Base-by-base conservation (phyloP, 1,139 yeast species). In the Arxiozyma bovina region DNA sequence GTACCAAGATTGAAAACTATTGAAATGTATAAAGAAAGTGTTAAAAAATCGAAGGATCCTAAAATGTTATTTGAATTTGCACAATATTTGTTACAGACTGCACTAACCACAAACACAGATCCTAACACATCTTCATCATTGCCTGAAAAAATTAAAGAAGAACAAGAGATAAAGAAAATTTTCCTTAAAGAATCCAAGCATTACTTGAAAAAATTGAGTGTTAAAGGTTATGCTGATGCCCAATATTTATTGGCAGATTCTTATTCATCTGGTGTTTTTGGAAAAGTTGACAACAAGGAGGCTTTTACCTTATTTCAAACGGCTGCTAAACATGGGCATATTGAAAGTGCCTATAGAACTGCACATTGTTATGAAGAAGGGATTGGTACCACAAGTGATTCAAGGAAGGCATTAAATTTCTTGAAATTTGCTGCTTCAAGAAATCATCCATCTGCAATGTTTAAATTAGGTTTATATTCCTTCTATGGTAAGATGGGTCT, bases 361-460 rank as follows among this genome's bases (percentile, higher is more conserved):
- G 89, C 97, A 0, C 80, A 87, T 57, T 91, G 97, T 70, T 87
- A 84, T 62, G 96, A 91, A 70, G 95, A 89, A 72, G 98, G 98
- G 7, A 75, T 91, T 71, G 99, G 99, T 6, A 87, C 94, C 7
- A 83, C 90, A 20, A 80, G 95, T 63, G 97, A 93, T 69, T 83
- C 96, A 0, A 78, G 96, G 55, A 85, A 89, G 64, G 93, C 96
- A 1, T 74, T 89, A 15, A 95, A 88, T 61, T 90, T 85, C 69
- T 74, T 89, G 58, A 85, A 87, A 66, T 85, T 85, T 70, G 96
- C 98, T 0, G 96, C 98, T 0, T 79, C 91, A 34, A 85, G 86
- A 65, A 88, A 88, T 66, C 99, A 93, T 68, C 90, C 97, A 0
- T 93, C 96, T 17, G 96, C 98, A 5, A 89, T 91, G 96, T 86